A percentile compares a stretch with the other conserved stretches of the same genome.
phyloP scores from a whole-genome alignment of 225 moss, liverwort and hornwort species.

The Lunularia cruciata region DNA sequence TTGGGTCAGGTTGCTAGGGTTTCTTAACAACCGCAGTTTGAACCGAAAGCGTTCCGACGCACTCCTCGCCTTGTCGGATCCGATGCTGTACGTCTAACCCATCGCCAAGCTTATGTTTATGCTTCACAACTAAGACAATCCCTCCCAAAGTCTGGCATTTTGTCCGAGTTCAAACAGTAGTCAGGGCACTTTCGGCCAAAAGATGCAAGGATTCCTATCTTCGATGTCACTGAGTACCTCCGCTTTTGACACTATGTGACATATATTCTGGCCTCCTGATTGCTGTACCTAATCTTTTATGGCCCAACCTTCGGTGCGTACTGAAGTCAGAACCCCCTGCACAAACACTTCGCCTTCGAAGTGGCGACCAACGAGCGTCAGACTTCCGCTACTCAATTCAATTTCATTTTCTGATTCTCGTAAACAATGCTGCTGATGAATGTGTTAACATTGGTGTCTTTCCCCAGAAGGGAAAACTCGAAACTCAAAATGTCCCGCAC shows the following conservation, averaged over 20 bases:
- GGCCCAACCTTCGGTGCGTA: not conserved
- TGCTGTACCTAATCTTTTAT: constrained; percentile 5
- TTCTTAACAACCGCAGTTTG: not conserved
- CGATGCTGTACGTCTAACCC: not conserved
- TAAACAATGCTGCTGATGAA: too few relatives aligned
- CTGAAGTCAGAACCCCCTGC: not conserved
- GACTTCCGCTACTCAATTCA: too few relatives aligned
- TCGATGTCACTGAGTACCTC: not conserved
- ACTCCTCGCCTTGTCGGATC: not conserved
- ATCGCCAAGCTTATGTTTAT: not conserved
- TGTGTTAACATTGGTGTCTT: too few relatives aligned
- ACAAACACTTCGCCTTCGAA: not conserved
- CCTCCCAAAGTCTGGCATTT: not conserved
- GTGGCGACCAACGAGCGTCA: not conserved
- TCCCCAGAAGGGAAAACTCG: too few relatives aligned
- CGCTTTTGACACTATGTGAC: not conserved
- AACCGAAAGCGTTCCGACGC: not conserved
- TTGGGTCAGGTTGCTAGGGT: not conserved
- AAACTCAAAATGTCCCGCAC: too few relatives aligned
- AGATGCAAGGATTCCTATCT: not conserved
- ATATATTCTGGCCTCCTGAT: not conserved
- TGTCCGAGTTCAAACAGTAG: not conserved
- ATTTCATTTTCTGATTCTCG: too few relatives aligned
- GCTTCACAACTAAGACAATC: not conserved
- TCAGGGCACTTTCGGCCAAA: constrained; percentile 8